Evolutionary conservation across 164 flowering plant species (phyloP), one percentile per base, ranked within the genome.

Genomic region (Protea cynaroides): DNA sequence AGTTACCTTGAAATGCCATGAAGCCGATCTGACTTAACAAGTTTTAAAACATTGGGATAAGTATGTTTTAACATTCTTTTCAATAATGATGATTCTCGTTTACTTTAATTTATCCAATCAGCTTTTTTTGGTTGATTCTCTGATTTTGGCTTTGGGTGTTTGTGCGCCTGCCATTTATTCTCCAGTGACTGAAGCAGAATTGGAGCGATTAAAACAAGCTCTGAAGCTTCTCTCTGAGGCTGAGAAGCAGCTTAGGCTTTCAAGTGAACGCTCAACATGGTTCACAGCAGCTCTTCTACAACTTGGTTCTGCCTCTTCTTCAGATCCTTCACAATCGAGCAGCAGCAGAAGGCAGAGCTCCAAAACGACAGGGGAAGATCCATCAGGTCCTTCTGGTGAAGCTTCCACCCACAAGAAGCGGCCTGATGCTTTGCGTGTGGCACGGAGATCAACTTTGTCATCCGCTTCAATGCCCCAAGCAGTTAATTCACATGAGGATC

Each of bases 251-350:
- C 79, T 95, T n/a, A 81, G 96, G 71, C 80, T 78, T 72, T 84
- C 97, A 25, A 85, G 81, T 71, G 97, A 95, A 69, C 85, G 90
- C 19, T 84, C 94, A 64, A 88, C 96, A 61, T 89, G 99, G 97
- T 95, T 95, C 79, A 92, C 94, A 8, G 97, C 97, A 47, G 87
- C 96, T 50, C 76, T 94, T 8, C 71, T 94, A 61, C 97, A 92
- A 75, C 90, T 94, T 72, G 97, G 99, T 54, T 84, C 96, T 21
- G 74, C 80, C 22, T 69, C 85, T 68, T 82, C 92, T 38, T 78
- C 84, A 8, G 90, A 83, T 43, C 71, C 71, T 65, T 76, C 85
- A 22, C 81, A 74, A 43, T 80, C 96, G 49, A 75, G 89, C 72
- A 83, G 95, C 76, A 82, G 90, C 55, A 71, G 85, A 66, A 78